phyloP scores from a whole-genome alignment of 257 asterid genomes.

The Solanum bulbocastanum region DNA sequence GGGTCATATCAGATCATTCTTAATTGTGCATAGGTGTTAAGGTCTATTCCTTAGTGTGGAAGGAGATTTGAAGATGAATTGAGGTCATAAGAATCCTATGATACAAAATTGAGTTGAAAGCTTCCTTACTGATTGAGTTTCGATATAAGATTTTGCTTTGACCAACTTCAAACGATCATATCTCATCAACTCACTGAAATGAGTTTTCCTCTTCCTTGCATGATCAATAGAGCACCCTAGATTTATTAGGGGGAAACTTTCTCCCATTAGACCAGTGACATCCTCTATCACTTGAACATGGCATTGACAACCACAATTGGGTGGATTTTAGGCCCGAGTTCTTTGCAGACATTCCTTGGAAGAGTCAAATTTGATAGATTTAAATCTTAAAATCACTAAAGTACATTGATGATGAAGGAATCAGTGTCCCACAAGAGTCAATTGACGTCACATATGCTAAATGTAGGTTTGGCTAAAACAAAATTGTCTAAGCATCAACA shows the following conservation, averaged over 20 bases:
- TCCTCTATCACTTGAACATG: background rate
- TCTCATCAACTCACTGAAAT: background rate
- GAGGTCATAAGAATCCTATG: no score
- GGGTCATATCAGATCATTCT: background rate
- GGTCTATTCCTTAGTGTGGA: background rate
- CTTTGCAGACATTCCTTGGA: background rate
- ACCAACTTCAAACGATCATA: background rate
- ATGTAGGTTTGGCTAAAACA: background rate
- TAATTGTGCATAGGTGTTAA: background rate
- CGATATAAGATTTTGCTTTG: background rate
- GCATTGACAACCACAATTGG: background rate
- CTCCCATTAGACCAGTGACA: background rate
- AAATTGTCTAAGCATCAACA: background rate
- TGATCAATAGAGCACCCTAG: background rate
- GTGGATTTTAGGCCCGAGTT: background rate
- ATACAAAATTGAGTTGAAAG: background rate
- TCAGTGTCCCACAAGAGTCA: background rate
- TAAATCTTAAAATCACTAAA: no score
- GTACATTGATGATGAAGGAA: background rate
- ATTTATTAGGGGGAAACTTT: background rate
- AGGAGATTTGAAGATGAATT: background rate
- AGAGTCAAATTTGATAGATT: background rate
- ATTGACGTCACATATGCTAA: background rate
- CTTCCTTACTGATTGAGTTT: background rate
- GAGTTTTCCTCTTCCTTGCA: background rate